phyloP scores from a whole-genome alignment of 1,139 yeast genomes.

The Kurtzmaniella quercitrusa region DNA sequence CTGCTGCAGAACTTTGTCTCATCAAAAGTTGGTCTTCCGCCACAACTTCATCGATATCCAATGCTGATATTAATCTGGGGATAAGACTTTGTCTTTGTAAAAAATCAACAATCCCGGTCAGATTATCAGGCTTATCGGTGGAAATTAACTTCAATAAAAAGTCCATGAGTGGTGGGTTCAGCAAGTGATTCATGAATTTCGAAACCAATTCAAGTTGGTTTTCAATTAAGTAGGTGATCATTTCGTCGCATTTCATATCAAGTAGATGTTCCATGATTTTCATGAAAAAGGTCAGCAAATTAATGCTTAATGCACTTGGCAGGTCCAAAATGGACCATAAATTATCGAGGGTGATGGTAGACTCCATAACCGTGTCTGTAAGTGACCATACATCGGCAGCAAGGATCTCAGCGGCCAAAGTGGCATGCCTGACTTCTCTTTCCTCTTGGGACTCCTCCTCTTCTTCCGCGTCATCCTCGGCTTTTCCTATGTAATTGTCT shows the following conservation, averaged over 20 bases:
- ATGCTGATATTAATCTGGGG: slow-evolving; percentile 51
- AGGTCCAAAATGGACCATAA: slow-evolving; percentile 77
- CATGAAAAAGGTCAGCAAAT: slow-evolving; percentile 83
- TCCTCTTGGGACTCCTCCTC: slow-evolving; percentile 45
- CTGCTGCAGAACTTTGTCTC: slow-evolving; percentile 45
- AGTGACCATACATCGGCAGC: slow-evolving; percentile 94
- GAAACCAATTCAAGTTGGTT: slow-evolving; percentile 61
- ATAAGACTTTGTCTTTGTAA: slow-evolving; percentile 63
- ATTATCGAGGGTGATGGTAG: slow-evolving; percentile 56
- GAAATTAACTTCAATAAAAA: slow-evolving; percentile 72
- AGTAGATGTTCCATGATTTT: slow-evolving; percentile 89
- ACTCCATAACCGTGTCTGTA: slow-evolving; percentile 86
- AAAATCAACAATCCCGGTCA: slow-evolving; percentile 73
- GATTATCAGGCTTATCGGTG: slow-evolving; percentile 72
- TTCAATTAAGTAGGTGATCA: slow-evolving; percentile 64
- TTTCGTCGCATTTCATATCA: slow-evolving; percentile 85
- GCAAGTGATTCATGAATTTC: slow-evolving; percentile 71
- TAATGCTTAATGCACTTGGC: slow-evolving; percentile 57
- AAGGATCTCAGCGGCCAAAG: slow-evolving; percentile 84
- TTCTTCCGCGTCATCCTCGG: slow-evolving; percentile 21
- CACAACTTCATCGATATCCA: slow-evolving; percentile 30
- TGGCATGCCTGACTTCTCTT: slow-evolving; percentile 64
- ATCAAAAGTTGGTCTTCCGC: slow-evolving; percentile 8
- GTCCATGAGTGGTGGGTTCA: slow-evolving; percentile 84
- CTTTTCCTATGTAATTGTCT: slow-evolving; percentile 12